Evolutionary conservation across 768 basidiomycete genomes (phyloP).

Genomic region (Pulveroboletus sp.): DNA sequence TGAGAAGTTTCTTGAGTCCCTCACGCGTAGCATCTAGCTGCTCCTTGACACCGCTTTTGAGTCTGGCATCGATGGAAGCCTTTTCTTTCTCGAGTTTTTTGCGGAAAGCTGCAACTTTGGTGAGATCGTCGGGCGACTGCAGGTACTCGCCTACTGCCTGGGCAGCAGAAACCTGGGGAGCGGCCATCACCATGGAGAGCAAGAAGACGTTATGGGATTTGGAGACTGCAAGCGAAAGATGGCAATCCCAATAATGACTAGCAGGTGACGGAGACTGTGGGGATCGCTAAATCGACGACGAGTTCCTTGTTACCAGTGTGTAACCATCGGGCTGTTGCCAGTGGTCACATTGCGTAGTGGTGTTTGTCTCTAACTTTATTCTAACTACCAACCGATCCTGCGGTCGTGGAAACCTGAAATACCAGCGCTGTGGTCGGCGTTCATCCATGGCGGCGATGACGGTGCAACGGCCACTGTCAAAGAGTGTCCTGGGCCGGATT

Average conservation of each 20-base stretch:
- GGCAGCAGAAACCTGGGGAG: conserved; percentile 63
- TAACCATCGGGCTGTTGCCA: no score
- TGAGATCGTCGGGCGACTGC: conserved; percentile 89
- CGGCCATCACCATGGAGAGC: conserved; percentile 38
- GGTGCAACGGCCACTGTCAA: conserved; percentile 5
- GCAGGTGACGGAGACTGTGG: neutral
- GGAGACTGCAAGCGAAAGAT: neutral
- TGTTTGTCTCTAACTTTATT: neutral
- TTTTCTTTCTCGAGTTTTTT: conserved; percentile 98
- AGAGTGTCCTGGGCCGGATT: neutral
- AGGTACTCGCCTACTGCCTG: conserved; percentile 87
- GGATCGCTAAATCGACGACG: no score
- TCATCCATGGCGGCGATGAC: conserved; percentile 6
- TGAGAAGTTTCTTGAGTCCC: conserved; percentile 75
- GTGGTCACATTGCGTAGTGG: no score
- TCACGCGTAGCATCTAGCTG: conserved; percentile 89
- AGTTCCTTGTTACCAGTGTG: no score
- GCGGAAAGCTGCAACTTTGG: conserved; percentile 81
- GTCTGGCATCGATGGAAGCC: conserved; percentile 84
- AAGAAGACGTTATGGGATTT: neutral
- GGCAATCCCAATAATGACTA: neutral
- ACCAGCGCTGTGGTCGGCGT: neutral
- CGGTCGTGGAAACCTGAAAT: no score
- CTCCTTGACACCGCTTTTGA: conserved; percentile 88
- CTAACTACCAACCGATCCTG: neutral